phyloP scores from a whole-genome alignment of 495 filamentous ascomycete genomes.

The Letharia columbiana region DNA sequence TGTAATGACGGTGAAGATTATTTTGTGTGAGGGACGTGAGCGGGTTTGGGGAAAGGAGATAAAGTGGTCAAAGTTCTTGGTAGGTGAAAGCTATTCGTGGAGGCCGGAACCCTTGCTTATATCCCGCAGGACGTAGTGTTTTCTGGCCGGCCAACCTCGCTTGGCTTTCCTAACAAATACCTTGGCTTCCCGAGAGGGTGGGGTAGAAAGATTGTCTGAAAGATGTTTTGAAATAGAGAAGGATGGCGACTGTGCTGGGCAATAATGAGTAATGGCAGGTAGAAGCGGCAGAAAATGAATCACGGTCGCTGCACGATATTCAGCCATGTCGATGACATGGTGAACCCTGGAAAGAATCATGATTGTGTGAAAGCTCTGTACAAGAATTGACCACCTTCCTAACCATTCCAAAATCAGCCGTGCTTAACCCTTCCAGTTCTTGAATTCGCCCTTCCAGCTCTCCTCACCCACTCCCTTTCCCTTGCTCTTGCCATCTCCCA shows the following conservation, averaged over 20 bases:
- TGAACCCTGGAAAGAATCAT: not conserved
- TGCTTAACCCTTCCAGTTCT: slow-evolving; percentile 8
- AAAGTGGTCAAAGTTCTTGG: not conserved
- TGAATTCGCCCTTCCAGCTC: slow-evolving; percentile 4
- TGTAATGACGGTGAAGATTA: not conserved
- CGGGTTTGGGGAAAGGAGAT: not conserved
- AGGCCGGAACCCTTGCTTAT: not conserved
- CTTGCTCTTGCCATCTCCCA: not conserved
- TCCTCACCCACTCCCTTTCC: not conserved
- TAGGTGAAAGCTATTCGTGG: not conserved
- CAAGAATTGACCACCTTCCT: not conserved
- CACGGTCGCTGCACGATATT: not conserved
- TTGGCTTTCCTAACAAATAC: not conserved
- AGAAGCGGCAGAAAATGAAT: not conserved
- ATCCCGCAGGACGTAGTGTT: not conserved
- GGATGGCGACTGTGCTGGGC: not conserved
- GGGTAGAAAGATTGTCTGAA: not conserved
- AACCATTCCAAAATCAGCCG: not conserved
- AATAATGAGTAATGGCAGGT: not conserved
- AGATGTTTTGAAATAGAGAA: not conserved
- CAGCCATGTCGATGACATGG: slow-evolving; percentile 1
- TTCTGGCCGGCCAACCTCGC: not conserved
- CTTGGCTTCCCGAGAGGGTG: not conserved
- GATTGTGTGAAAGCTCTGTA: slow-evolving; percentile 7
- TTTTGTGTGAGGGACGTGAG: not conserved